These are phyloP conservation scores for Venturia asperata DNA, from an alignment of 2,329 filamentous ascomycete species.

Conservation along the genomic window DNA sequence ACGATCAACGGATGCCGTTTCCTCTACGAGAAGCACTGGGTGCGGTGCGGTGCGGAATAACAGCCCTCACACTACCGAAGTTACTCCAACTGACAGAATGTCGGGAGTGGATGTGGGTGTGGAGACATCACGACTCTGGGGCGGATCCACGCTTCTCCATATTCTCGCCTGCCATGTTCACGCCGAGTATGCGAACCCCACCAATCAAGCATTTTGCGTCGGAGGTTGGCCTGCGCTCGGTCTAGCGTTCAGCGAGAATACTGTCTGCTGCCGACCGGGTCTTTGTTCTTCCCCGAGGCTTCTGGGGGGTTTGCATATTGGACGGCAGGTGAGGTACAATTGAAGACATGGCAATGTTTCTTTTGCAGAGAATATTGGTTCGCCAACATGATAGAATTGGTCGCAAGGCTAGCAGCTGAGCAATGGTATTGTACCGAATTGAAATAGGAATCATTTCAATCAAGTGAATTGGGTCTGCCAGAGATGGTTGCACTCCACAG, in stretches of 20 bases:
- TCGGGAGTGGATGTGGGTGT: neutral
- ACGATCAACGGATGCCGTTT: neutral
- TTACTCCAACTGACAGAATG: neutral
- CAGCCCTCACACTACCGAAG: no score
- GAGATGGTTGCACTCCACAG: neutral
- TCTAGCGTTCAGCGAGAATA: neutral
- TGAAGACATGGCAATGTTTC: neutral
- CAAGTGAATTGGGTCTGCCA: neutral
- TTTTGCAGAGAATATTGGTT: neutral
- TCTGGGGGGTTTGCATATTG: neutral
- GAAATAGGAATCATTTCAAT: neutral
- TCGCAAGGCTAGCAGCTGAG: neutral
- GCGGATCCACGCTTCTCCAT: neutral
- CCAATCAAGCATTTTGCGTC: neutral
- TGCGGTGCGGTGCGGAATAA: no score
- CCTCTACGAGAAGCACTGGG: no score
- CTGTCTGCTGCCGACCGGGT: neutral
- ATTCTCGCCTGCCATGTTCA: neutral
- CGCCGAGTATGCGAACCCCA: neutral
- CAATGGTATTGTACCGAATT: neutral
- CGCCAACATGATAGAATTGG: neutral
- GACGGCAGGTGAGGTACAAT: neutral
- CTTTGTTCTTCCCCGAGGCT: neutral
- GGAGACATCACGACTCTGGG: slow-evolving; percentile 2
- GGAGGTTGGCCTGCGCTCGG: neutral